Base-by-base conservation (phyloP, 768 basidiomycete genomes). In the Cystobasidium onofrii region DNA sequence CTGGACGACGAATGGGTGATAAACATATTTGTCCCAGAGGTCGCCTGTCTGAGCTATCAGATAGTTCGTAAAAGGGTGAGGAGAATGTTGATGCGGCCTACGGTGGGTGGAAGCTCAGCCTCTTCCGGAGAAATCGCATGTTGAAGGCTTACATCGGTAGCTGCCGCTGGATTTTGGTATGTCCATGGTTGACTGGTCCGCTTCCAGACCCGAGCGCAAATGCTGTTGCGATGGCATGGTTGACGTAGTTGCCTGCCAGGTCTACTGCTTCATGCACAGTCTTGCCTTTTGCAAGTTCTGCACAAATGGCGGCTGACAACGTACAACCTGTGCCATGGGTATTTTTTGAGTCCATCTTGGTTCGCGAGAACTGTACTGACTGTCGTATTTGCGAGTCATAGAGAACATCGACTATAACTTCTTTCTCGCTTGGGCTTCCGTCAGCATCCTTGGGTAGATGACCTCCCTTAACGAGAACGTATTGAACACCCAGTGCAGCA, bases 271-370 rank as follows among this genome's bases (percentile, higher is more conserved):
- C 85, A 0, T 80, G 80, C 36, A 88, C 88, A 88, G 74, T 12
- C 61, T 7, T 12, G 12, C 86, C 87, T 55, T 82, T 83, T 1
- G 86, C 88, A 18, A 93, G 82, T 4, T 84, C 84, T 69, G 87
- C 87, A 1, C 88, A 88, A 20, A 95, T 84, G 0, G 91, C 90
- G 0, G 92, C 88, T 57, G 88, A 88, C n/a, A 96, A 83, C 0
- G 93, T 96, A 80, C 92, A 96, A 1, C 92, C 93, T 0, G 93
- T 96, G 0, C 93, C 93, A 79, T 95, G 93, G 0, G 92, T 96
- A 76, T 84, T 90, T 39, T 81, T 84, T 6, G 89, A 87, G 17
- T 88, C 83, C 46, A 50, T 50, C n/a, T 50, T 50, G 3, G 46
- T 20, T 20, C 46, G 9, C 20, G 46, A 17, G n/a, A 50, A 50